phyloP scores from a whole-genome alignment of 2,329 filamentous ascomycete genomes.

The Coleophoma cylindrospora region DNA sequence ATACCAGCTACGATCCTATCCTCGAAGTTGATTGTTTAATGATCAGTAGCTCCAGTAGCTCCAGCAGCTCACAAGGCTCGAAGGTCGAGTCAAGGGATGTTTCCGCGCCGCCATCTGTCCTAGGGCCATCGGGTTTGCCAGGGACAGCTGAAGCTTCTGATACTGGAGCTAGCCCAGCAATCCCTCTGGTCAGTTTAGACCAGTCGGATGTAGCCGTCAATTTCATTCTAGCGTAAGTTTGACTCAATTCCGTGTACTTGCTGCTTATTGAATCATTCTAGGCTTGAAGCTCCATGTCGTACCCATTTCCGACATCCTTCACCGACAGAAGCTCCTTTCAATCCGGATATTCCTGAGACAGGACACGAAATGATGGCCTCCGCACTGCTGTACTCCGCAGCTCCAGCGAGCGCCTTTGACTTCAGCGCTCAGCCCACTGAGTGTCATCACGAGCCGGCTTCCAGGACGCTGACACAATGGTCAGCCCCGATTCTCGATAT shows the following conservation, averaged over 20 bases:
- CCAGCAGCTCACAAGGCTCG: background rate
- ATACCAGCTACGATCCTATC: conserved; percentile 13
- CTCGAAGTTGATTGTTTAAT: conserved; percentile 12
- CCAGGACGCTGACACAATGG: conserved; percentile 4
- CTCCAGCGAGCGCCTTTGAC: conserved; percentile 3
- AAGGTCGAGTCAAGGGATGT: no score
- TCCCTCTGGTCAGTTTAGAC: background rate
- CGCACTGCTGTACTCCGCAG: conserved; percentile 15
- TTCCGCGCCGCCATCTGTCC: no score
- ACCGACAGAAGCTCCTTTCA: conserved; percentile 3
- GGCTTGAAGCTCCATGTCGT: conserved; percentile 21
- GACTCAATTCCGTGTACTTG: background rate
- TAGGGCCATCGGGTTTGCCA: background rate
- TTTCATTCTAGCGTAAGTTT: conserved; percentile 22
- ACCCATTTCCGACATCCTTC: conserved; percentile 13
- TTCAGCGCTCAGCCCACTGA: background rate
- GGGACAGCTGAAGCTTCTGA: background rate
- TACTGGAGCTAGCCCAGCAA: background rate
- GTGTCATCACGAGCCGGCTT: background rate
- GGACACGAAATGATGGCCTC: conserved; percentile 23
- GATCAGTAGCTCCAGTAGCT: conserved; percentile 9
- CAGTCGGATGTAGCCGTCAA: conserved; percentile 17
- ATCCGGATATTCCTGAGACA: conserved; percentile 6
- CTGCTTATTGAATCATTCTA: background rate
- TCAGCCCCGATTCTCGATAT: conserved; percentile 5